Percentiles rank a stretch among this genome's conserved stretches.
These are phyloP conservation scores for Grammothele lineata DNA, from an alignment of 768 basidiomycete genomes.

Conservation along the genomic window DNA sequence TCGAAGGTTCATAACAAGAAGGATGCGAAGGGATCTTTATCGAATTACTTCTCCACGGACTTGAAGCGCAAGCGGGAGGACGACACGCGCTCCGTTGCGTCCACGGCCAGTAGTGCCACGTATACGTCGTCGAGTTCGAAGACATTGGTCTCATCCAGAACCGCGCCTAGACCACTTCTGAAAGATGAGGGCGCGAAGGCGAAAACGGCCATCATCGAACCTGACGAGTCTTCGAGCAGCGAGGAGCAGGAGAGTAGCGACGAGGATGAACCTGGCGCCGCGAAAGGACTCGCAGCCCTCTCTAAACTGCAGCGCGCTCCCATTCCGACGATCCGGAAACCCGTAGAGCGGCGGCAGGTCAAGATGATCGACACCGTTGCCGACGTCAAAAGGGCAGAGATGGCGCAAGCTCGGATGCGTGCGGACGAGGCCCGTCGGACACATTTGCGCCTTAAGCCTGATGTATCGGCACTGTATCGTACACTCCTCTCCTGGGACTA, in stretches of 20 bases:
- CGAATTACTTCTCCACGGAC: constrained; percentile 22
- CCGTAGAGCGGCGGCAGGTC: constrained; percentile 55
- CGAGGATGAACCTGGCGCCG: constrained; percentile 37
- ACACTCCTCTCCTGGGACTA: constrained; percentile 85
- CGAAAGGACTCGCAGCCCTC: constrained; percentile 47
- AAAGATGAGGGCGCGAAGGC: constrained; percentile 16
- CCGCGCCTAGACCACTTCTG: not conserved
- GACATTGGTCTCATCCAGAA: not conserved
- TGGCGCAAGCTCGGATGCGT: constrained; percentile 31
- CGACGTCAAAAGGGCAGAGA: constrained; percentile 37
- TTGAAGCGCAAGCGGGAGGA: constrained; percentile 37
- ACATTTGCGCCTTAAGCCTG: constrained; percentile 73
- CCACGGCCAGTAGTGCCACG: not conserved
- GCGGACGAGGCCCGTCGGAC: constrained; percentile 58
- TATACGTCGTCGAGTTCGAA: no score
- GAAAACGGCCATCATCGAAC: constrained; percentile 20
- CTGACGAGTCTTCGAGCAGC: constrained; percentile 38
- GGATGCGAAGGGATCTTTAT: constrained; percentile 11
- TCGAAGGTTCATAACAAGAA: constrained; percentile 1
- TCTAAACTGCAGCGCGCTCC: constrained; percentile 59
- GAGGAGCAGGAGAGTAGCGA: constrained; percentile 49
- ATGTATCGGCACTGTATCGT: constrained; percentile 75
- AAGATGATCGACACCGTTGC: constrained; percentile 56
- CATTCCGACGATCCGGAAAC: constrained; percentile 43
- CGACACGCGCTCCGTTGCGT: constrained; percentile 9